Evolutionary conservation across 1,284 basidiomycete species (phyloP), one percentile per base, ranked within the genome.

Genomic region (Ganoderma meredithae): DNA sequence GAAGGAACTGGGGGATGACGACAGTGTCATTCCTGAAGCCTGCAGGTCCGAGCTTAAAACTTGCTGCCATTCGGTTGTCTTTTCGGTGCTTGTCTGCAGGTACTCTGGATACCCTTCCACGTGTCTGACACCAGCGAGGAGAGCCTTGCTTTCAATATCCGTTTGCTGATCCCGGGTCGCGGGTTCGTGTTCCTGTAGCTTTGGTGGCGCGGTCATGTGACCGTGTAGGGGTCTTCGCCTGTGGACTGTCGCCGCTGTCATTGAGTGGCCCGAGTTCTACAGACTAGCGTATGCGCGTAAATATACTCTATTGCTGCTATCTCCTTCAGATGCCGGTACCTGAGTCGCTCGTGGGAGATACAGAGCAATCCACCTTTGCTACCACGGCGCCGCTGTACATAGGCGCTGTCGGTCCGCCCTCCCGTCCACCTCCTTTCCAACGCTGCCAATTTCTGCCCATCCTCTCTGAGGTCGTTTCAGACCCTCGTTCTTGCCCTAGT

Each of bases 171-270:
- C 27, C 2, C 27, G 22, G 3, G n/a, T 19, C n/a, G 44, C 33
- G 31, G 4, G 55, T 4, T 36, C 33, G 33, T 9, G 55, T 31
- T n/a, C 17, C 33, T 22, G 13, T 52, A 33, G 9, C 17, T 31
- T 31, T 31, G 27, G 33, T 56, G 55, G 33, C 33, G n/a, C 33
- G 55, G 33, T 56, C 55, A 56, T 36, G 31, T 56, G 55, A 56
- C 31, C 31, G 55, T 17, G 55, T n/a, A 31, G 44, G 22, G 15
- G 13, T 6, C 13, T 55, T 27, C 8, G 27, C 27, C 27, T 31
- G 7, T 36, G 9, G 2, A 1, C 36, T 36, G 7, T 33, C 8
- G 6, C 31, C 27, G 13, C 25, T 53, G 25, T 27, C 49, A 27
- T 53, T n/a, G n/a, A 47, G 44, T 47, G n/a, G 36, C 6, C 36